phyloP scores from a whole-genome alignment of 495 filamentous ascomycete genomes.

The Penicillium psychrofluorescens region DNA sequence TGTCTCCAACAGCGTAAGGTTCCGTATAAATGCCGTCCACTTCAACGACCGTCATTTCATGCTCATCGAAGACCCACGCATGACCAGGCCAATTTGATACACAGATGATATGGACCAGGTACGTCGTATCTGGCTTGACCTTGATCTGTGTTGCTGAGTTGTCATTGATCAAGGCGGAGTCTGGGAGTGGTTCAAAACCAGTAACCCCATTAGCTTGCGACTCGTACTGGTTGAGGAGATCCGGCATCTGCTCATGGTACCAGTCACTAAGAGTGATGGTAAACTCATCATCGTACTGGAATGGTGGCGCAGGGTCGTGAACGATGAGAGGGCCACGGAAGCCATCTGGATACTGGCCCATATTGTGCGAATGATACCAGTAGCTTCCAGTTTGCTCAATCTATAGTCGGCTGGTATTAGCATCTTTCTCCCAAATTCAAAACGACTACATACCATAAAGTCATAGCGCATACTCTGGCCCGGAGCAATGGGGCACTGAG shows the following conservation, averaged over 20 bases:
- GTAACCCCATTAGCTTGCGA: conserved; percentile 40
- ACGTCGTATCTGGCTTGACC: conserved; percentile 43
- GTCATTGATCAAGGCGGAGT: conserved; percentile 66
- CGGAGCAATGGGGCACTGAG: conserved; percentile 64
- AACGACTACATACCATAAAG: conserved; percentile 56
- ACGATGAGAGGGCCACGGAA: conserved; percentile 66
- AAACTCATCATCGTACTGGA: conserved; percentile 63
- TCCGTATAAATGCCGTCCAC: conserved; percentile 65
- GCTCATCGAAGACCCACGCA: conserved; percentile 44
- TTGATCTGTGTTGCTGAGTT: conserved; percentile 35
- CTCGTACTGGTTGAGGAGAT: conserved; percentile 45
- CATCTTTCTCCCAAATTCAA: conserved; percentile 1
- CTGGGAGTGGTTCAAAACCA: conserved; percentile 56
- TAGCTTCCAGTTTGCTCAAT: conserved; percentile 70
- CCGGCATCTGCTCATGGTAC: conserved; percentile 53
- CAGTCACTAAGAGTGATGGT: conserved; percentile 60
- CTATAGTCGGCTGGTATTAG: conserved; percentile 31
- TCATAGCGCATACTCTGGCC: conserved; percentile 56
- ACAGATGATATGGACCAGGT: conserved; percentile 66
- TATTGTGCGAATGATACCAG: conserved; percentile 77
- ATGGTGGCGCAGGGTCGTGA: conserved; percentile 60
- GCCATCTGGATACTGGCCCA: conserved; percentile 74
- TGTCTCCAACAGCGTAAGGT: conserved; percentile 40
- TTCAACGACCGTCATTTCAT: conserved; percentile 59
- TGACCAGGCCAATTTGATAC: conserved; percentile 54